These are phyloP conservation scores for Coniochaeta sp. DNA, from an alignment of 2,329 filamentous ascomycete genomes.

Conservation along the genomic window DNA sequence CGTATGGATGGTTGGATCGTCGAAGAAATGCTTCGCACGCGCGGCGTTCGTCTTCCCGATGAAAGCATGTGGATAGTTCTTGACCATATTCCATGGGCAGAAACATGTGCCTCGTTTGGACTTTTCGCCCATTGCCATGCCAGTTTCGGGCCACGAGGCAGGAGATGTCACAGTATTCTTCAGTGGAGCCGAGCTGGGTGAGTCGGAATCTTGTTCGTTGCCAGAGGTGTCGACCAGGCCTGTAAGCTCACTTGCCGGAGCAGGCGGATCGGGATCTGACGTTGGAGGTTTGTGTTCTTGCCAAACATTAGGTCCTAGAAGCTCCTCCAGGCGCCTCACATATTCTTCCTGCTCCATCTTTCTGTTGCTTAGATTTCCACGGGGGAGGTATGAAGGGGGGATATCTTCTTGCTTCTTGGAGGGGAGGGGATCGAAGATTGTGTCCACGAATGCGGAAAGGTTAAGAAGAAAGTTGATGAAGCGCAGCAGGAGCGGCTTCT, in stretches of 20 bases:
- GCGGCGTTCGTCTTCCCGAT: constrained; percentile 45
- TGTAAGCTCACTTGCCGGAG: neutral
- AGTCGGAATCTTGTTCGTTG: neutral
- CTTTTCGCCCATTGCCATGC: constrained; percentile 18
- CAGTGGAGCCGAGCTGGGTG: neutral
- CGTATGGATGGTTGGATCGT: constrained; percentile 46
- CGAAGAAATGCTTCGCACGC: constrained; percentile 45
- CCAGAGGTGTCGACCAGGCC: neutral
- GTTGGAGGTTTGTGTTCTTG: neutral
- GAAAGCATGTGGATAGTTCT: constrained; percentile 51
- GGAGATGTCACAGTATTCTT: neutral
- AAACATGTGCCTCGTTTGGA: constrained; percentile 25
- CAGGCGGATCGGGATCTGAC: neutral
- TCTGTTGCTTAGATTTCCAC: neutral
- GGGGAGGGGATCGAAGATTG: neutral
- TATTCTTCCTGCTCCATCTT: neutral
- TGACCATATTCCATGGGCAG: constrained; percentile 44
- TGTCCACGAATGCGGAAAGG: neutral
- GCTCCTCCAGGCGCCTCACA: neutral
- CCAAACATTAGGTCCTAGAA: neutral
- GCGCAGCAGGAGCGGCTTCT: no score
- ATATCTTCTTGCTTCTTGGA: neutral
- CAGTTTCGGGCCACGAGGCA: constrained; percentile 5
- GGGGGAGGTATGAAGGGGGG: neutral
- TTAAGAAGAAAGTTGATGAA: no score